These are phyloP conservation scores for Gossypium ekmanianum DNA, from an alignment of 345 rosid genomes.

Conservation along the genomic window DNA sequence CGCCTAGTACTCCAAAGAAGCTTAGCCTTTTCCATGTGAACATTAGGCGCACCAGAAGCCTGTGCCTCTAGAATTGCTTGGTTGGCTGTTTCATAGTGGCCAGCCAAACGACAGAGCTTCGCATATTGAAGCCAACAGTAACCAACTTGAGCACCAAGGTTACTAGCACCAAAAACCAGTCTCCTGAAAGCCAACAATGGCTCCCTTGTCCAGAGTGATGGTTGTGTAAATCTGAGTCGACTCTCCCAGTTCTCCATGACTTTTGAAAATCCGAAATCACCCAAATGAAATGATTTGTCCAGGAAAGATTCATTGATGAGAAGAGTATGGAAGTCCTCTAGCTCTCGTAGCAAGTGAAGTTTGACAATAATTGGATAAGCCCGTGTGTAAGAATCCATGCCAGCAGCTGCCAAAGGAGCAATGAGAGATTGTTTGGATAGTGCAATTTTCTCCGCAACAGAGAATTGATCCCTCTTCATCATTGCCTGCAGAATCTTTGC, in stretches of 20 bases:
- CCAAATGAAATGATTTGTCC: slow-evolving; percentile 61
- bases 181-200: slow-evolving; percentile 90
- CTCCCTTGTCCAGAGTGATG: slow-evolving; percentile 96
- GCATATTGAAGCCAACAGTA: slow-evolving; percentile 96
- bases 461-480: slow-evolving; percentile 83
- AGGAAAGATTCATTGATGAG: slow-evolving; percentile 74
- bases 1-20: slow-evolving; percentile 91
- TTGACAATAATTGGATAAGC: slow-evolving; percentile 92
- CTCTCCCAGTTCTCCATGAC: slow-evolving; percentile 77
- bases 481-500: slow-evolving; percentile 89
- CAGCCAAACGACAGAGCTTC: slow-evolving; percentile 95
- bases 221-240: slow-evolving; percentile 80
- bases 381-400: slow-evolving; percentile 92
- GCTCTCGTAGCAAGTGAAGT: slow-evolving; percentile 81
- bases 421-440: slow-evolving; percentile 83
- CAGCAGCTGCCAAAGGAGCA: slow-evolving; percentile 99
- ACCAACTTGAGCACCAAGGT: slow-evolving; percentile 87
- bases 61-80: slow-evolving; percentile 90
- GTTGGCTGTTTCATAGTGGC: slow-evolving; percentile 94
- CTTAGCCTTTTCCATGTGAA: slow-evolving; percentile 93
- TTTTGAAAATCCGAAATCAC: slow-evolving; percentile 56
- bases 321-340: slow-evolving; percentile 75
- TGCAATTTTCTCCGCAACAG: slow-evolving; percentile 76
- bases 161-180: slow-evolving; percentile 76
- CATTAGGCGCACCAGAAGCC: slow-evolving; percentile 84